Conservation (phyloP, 2,329 filamentous ascomycete genomes). For the Didymella glomerata region DNA sequence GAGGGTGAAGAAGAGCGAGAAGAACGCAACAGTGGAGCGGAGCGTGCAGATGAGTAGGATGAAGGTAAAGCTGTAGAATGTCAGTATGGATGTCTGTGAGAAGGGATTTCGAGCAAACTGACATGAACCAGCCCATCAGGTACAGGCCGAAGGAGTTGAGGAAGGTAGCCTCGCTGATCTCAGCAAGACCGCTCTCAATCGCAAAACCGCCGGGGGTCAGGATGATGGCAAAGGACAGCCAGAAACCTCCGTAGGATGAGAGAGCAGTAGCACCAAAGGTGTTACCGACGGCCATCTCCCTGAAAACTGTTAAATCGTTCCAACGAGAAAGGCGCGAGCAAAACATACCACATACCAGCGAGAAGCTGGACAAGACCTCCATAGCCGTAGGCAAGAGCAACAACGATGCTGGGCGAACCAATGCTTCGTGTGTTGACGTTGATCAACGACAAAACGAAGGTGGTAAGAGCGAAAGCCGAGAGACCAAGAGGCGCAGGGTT, state of each 20-base stretch:
- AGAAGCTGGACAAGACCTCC: slow-evolving; percentile 61
- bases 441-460: slow-evolving; percentile 65
- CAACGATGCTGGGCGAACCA: slow-evolving; percentile 56
- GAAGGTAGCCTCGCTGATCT: slow-evolving; percentile 50
- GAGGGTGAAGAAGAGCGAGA: slow-evolving; percentile 66
- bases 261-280: slow-evolving; percentile 70
- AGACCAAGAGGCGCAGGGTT: slow-evolving; percentile 69
- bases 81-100: no score
- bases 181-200: slow-evolving; percentile 57
- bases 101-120: no score
- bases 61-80: background rate
- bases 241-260: slow-evolving; percentile 69
- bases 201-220: slow-evolving; percentile 61
- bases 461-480: slow-evolving; percentile 71
- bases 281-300: slow-evolving; percentile 67
- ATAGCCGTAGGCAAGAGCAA: slow-evolving; percentile 60
- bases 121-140: slow-evolving; percentile 67
- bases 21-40: slow-evolving; percentile 66
- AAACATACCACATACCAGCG: slow-evolving; percentile 65
- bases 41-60: slow-evolving; percentile 65
- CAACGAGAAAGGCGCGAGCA: background rate
- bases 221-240: slow-evolving; percentile 68
- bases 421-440: slow-evolving; percentile 57
- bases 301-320: slow-evolving; percentile 29
- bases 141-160: slow-evolving; percentile 65